These are phyloP conservation scores for Backusella morwellensis DNA, from an alignment of 192 early-diverging fungal genomes.

Conservation along the genomic window DNA sequence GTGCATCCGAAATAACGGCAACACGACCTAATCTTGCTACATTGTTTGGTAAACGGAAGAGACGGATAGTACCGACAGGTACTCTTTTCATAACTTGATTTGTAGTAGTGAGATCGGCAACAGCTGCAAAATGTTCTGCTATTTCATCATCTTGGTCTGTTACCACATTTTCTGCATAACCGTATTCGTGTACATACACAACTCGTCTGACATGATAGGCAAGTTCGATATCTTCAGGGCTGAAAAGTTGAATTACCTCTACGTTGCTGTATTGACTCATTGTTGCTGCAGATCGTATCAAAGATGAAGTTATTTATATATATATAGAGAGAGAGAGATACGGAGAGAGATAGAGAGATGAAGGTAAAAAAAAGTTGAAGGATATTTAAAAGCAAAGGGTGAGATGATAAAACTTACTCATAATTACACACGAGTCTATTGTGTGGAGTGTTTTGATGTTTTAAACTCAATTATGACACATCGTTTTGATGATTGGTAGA, in stretches of 20 bases:
- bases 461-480: background rate
- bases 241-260: background rate
- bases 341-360: too few species aligned
- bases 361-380: background rate
- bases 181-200: background rate
- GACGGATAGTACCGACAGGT: slow-evolving; percentile 27
- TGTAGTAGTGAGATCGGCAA: background rate
- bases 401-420: background rate
- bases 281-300: background rate
- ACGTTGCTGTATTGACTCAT: background rate
- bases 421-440: background rate
- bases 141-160: background rate
- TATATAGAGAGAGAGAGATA: background rate
- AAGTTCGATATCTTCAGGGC: background rate
- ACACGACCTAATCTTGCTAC: slow-evolving; percentile 31
- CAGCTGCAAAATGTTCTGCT: slow-evolving; percentile 4
- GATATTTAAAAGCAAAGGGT: background rate
- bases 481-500: background rate
- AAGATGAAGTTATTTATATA: background rate
- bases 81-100: background rate
- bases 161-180: background rate
- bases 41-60: slow-evolving; percentile 7
- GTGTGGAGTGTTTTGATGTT: background rate
- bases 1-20: slow-evolving; percentile 22
- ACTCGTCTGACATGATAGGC: background rate